Base-by-base conservation (phyloP, 176 grass and related monocot species). In the Oropetium thomaeum region DNA sequence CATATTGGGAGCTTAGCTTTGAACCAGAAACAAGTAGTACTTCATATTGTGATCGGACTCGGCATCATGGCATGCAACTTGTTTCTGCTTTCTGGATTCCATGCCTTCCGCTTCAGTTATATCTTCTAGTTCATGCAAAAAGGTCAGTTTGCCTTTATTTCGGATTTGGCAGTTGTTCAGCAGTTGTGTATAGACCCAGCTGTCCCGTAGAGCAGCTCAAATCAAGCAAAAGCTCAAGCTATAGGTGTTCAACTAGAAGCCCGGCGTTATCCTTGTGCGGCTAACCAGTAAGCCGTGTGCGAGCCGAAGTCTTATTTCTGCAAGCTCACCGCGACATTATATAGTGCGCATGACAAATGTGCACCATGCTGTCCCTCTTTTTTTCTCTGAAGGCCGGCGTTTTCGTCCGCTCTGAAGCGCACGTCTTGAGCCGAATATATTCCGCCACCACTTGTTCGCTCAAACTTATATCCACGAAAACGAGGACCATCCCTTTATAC, bases 401-500 rank as follows among this genome's bases (percentile, higher is more conserved):
- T 75, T 60, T 71, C 57, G 3, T 65, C 54, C 23, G 7, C 31
- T 4, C 32, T 2, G 63, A 69, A 62, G 32, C 81, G 72, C 71
- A 76, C 69, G 23, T 69, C 65, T 1, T 5, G 17, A 14, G 27
- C 11, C 17, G 85, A 87, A 87, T 87, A 87, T 87, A 87, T 83
- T 87, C 85, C 3, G 69, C 62, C 85, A 62, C 85, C 74, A 87
- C 80, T 68, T 71, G 79, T 49, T 63, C 14, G 47, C 78, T 48
- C 79, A 62, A 65, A 14, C 69, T 34, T 34, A 8, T 77, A 53
- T 79, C 85, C 67, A 51, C 80, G 85, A 82, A 79, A 87, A 87
- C 68, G 68, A 83, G 85, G 85, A 77, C 85, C 80, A 67, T 51
- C 68, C 85, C 85, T 83, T 87, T 83, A 42, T 39, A 35, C 31